Evolutionary conservation across 2,329 filamentous ascomycete species (phyloP).

Genomic region (Alternaria ethzedia): DNA sequence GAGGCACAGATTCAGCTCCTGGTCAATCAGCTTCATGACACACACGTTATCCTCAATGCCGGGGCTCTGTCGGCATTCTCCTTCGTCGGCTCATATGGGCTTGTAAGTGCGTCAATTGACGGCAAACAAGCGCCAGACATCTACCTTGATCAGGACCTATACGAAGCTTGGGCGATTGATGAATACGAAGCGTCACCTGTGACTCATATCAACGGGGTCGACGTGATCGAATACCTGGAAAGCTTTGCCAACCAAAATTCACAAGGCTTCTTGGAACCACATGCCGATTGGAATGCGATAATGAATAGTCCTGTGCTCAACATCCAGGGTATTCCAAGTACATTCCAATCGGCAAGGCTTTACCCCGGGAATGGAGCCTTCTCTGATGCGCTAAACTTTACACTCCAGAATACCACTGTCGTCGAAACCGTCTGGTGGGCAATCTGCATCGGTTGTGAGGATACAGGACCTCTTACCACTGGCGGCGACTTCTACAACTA

Average conservation of each 20-base stretch:
- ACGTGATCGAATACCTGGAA: slow-evolving; percentile 31
- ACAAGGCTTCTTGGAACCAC: slow-evolving; percentile 46
- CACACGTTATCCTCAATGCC: slow-evolving; percentile 34
- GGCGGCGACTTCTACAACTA: slow-evolving; percentile 55
- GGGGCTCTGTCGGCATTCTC: slow-evolving; percentile 37
- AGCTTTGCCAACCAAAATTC: slow-evolving; percentile 38
- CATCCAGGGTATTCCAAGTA: slow-evolving; percentile 21
- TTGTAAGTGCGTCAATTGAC: slow-evolving; percentile 34
- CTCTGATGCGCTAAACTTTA: neutral
- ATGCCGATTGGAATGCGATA: slow-evolving; percentile 53
- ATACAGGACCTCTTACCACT: slow-evolving; percentile 44
- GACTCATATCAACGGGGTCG: slow-evolving; percentile 31
- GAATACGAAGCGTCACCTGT: neutral
- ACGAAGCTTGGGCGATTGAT: slow-evolving; percentile 27
- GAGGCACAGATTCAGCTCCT: slow-evolving; percentile 47
- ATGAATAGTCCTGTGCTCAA: slow-evolving; percentile 26
- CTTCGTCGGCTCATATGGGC: slow-evolving; percentile 29
- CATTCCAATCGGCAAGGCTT: neutral
- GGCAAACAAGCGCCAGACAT: slow-evolving; percentile 35
- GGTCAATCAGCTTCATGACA: slow-evolving; percentile 39
- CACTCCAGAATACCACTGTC: neutral
- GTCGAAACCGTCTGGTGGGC: neutral
- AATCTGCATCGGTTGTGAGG: neutral
- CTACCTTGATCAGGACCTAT: slow-evolving; percentile 42
- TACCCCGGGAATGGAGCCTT: slow-evolving; percentile 42